Base-by-base conservation (phyloP, 2,329 filamentous ascomycete genomes). In the Ophiosphaerella korrae region DNA sequence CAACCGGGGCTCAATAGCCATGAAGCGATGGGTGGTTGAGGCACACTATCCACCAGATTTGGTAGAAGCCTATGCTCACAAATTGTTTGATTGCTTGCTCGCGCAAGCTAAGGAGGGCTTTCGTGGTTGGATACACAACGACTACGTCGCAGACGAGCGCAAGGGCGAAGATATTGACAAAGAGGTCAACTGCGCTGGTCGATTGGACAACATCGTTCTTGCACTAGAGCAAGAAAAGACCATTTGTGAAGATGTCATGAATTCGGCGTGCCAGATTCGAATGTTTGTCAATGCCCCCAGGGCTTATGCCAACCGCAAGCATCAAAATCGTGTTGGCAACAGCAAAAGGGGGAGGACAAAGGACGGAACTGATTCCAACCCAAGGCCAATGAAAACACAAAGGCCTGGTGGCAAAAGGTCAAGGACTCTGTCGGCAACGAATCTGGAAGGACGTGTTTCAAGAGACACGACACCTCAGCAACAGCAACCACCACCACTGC, bases 241-340 rank as follows among this genome's bases (percentile, higher is more conserved):
- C 0, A 70, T 73, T 13, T 72, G 70, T 46, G 70, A 73, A 36
- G 70, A 73, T 42, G 67, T 73, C 13, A 70, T 73, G 61, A 65
- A 58, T 48, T 72, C 68, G 1, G 67, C 67, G 2, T 66, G 66
- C 36, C 68, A 72, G 48, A 70, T 72, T 37, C 60, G 70, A 6
- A 73, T 73, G 69, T 73, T 73, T 31, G 68, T 73, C 13, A 73
- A 73, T 32, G 70, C 70, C 6, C 70, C 70, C 0, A 64, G 62
- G 18, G 70, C 69, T 0, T 73, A 72, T 32, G 64, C 69, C 1
- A 63, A 62, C 16, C 60, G 70, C 1, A 73, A 73, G 50, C 51
- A 66, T 32, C 65, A 67, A 42, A 73, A 73, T 32, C 62, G 70
- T 0, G 53, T 66, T 3, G 70, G 70, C 0, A 73, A 73, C 38